Base-by-base conservation (phyloP, 2,329 filamentous ascomycete genomes). In the Chrysoporthe puriensis region DNA sequence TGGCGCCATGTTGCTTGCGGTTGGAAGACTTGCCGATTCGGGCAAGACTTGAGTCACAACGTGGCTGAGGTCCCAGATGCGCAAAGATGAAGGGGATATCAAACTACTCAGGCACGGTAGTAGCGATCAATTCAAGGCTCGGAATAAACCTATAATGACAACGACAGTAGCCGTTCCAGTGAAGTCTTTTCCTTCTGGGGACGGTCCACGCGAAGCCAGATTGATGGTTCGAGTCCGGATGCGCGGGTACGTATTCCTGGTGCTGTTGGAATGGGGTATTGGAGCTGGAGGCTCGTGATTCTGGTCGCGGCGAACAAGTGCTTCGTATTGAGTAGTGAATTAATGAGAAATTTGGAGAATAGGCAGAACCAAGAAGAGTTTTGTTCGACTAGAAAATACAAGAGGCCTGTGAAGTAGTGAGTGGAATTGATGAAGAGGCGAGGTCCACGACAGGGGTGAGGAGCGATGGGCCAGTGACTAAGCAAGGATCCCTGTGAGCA, bases 1-100 rank as follows among this genome's bases (percentile, higher is more conserved):
- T 13, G 69, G 54, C 46, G 66, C 59, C 69, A 70, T 70, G 26
- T 3, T 40, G 34, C 11, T 59, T 48, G 42, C 26, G 13, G 8
- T 21, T n/a, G 43, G 40, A 21, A 9, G 34, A 48, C 4, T 40
- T 32, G 26, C 4, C 5, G 2, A n/a, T 21, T 50, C 16, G 4
- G n/a, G 40, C 4, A 11, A 43, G 18, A 43, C 11, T 44, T 48
- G 26, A 26, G 13, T 32, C 11, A 32, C 6, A 40, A 40, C 9
- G 9, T 40, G 36, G 36, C 5, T 40, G 36, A 40, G 4, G 9
- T 40, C 36, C 36, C 5, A 40, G 5, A 40, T 40, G 36, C 9
- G 36, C 9, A 40, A 40, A 40, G 9, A 40, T 40, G 36, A 6
- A 40, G 36, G 9, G 36, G 9, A 40, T 26, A 26, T 40, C 36